Evolutionary conservation across 148 eudicot species (phyloP), one percentile per base, ranked within the genome.

Genomic region (Mesembryanthemum crystallinum): DNA sequence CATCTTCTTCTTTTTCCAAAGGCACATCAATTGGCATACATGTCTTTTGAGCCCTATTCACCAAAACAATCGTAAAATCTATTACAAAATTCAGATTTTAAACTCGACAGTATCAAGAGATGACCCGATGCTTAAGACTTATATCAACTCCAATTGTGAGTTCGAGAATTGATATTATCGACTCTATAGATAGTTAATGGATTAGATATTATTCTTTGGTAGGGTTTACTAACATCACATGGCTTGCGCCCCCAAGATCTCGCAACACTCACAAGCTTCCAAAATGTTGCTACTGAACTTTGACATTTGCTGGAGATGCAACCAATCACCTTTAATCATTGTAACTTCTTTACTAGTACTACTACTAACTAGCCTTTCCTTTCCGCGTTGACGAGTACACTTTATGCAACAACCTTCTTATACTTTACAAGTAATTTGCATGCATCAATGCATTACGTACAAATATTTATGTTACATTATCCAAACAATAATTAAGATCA

Each of bases 391-490:
- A 58, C 69, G 42, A 67, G 43, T 79, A 32, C 74, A 74, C 74
- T 62, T 49, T 10, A 6, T 68, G 69, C 82, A 61, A 51, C 64
- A 23, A 21, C 66, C 7, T 18, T 29, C 10, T 2, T 30, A 35
- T 20, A 55, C 3, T 35, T 62, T 45, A 2, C 67, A 35, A 66
- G 77, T 43, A 70, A 72, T 18, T 18, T 73, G 13, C 69, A 79
- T 79, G 73, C 73, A 73, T 49, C 68, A 30, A 69, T 45, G 60
- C 66, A 30, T 49, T 17, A 64, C 66, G 52, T 5, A 49, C 80
- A 37, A 33, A 33, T 74, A 52, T 32, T n/a, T 61, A 23, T 62
- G 37, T 30, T 27, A 37, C 14, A 29, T 25, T 32, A 30, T 30
- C 28, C 73, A 23, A 42, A 37, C 52, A 30, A 35, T 47, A 69